A percentile compares a stretch with the other conserved stretches of the same genome.
These are phyloP conservation scores for Scenedesmus sp. DNA, from an alignment of 163 green algal genomes.

Conservation along the genomic window DNA sequence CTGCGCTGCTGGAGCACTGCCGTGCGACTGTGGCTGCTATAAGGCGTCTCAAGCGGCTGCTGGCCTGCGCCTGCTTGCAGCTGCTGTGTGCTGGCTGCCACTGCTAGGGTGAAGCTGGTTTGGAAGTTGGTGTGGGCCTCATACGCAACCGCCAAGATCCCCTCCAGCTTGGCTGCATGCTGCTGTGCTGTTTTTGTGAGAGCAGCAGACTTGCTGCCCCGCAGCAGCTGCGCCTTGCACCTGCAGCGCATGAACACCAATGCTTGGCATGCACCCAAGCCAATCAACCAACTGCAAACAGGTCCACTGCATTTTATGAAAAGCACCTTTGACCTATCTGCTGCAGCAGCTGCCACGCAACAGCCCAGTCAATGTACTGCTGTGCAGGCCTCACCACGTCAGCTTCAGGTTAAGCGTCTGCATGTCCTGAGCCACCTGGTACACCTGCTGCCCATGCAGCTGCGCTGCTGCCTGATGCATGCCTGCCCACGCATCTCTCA, in stretches of 20 bases:
- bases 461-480: neutral
- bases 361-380: neutral
- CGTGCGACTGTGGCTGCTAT: neutral
- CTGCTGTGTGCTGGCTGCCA: neutral
- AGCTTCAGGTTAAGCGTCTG: slow-evolving; percentile 13
- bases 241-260: neutral
- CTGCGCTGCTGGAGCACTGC: neutral
- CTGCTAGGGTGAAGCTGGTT: neutral
- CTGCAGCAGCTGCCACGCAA: neutral
- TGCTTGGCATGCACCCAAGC: too few relatives aligned
- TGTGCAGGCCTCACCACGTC: neutral
- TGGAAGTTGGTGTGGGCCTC: neutral
- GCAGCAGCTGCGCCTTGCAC: neutral
- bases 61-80: neutral
- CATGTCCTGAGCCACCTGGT: neutral
- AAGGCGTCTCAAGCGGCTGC: neutral
- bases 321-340: neutral
- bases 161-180: neutral
- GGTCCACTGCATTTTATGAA: too few relatives aligned
- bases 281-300: too few relatives aligned
- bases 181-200: neutral
- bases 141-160: neutral
- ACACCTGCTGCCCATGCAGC: neutral
- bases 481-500: neutral
- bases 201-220: neutral